Percentiles rank a stretch among this genome's conserved stretches.
Evolutionary conservation across 2,329 filamentous ascomycete genomes (phyloP).

Genomic region (Madurella fahalii): DNA sequence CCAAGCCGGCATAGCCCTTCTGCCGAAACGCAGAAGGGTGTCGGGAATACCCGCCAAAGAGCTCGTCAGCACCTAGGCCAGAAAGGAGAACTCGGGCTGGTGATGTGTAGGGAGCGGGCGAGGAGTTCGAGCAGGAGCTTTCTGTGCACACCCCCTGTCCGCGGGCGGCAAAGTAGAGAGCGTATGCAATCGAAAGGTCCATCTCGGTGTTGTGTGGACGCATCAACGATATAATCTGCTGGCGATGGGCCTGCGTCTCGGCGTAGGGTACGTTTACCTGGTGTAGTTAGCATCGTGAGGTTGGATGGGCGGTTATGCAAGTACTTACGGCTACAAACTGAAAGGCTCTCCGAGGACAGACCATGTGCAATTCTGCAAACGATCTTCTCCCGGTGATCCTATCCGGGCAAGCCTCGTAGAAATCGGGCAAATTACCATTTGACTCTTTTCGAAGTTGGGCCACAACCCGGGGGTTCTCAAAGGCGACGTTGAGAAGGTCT

Average conservation of each 20-base stretch:
- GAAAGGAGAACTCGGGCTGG: constrained; percentile 81
- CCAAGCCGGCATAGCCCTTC: constrained; percentile 64
- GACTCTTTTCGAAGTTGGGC: constrained; percentile 45
- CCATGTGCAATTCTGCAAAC: constrained; percentile 64
- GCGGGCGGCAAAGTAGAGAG: constrained; percentile 90
- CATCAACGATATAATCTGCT: constrained; percentile 71
- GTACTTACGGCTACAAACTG: constrained; percentile 67
- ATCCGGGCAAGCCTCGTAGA: constrained; percentile 85
- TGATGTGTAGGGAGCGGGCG: constrained; percentile 52
- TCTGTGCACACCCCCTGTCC: constrained; percentile 54
- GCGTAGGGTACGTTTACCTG: constrained; percentile 76
- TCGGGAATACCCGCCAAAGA: constrained; percentile 89
- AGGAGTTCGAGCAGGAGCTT: not conserved
- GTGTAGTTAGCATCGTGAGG: not conserved
- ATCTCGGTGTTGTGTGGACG: constrained; percentile 96
- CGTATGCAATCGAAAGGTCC: constrained; percentile 91
- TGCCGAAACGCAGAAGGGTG: constrained; percentile 73
- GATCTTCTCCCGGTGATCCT: constrained; percentile 80
- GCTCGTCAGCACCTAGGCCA: constrained; percentile 89
- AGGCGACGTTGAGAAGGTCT: constrained; percentile 92
- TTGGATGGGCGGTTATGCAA: too few relatives aligned
- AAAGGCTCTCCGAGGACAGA: constrained; percentile 71
- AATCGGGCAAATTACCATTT: constrained; percentile 27
- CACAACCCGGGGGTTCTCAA: constrained; percentile 81
- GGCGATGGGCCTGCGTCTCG: constrained; percentile 66